Percentiles rank a stretch among this genome's conserved stretches.
phyloP scores from a whole-genome alignment of 169 alveolate genomes.

The Babesia divergens region DNA sequence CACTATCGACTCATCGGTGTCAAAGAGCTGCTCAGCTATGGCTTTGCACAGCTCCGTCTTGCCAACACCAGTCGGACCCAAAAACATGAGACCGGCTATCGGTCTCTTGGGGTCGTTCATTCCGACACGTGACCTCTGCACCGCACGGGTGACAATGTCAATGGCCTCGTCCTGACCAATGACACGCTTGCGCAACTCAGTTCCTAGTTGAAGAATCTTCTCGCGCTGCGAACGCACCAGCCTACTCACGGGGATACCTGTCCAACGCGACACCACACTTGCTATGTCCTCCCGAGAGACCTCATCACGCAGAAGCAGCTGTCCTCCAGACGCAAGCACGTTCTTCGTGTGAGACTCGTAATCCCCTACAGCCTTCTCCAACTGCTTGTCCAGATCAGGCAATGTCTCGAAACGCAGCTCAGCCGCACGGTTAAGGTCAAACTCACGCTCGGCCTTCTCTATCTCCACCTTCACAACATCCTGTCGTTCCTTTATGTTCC shows the following conservation, averaged over 20 bases:
- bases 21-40: slow-evolving; percentile 85
- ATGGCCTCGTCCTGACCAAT: slow-evolving; percentile 84
- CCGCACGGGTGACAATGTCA: slow-evolving; percentile 75
- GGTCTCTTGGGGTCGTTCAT: slow-evolving; percentile 87
- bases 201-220: slow-evolving; percentile 75
- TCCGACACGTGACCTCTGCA: slow-evolving; percentile 87
- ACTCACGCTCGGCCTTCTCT: slow-evolving; percentile 81
- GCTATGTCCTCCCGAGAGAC: slow-evolving; percentile 85
- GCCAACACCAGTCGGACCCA: slow-evolving; percentile 92
- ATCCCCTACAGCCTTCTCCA: slow-evolving; percentile 63
- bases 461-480: slow-evolving; percentile 81
- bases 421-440: slow-evolving; percentile 84
- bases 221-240: slow-evolving; percentile 80
- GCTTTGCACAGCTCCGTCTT: slow-evolving; percentile 88
- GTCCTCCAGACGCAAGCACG: slow-evolving; percentile 56
- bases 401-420: slow-evolving; percentile 83
- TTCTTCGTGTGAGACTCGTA: slow-evolving; percentile 70
- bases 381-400: slow-evolving; percentile 81
- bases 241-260: slow-evolving; percentile 83
- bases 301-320: slow-evolving; percentile 75
- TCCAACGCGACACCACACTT: slow-evolving; percentile 80
- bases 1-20: slow-evolving; percentile 77
- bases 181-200: slow-evolving; percentile 76
- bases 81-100: slow-evolving; percentile 85
- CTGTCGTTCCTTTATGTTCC: slow-evolving; percentile 75